Percentiles rank a stretch among this genome's conserved stretches.
phyloP scores from a whole-genome alignment of 2,329 filamentous ascomycete genomes.

The Trichoderma hamatum region DNA sequence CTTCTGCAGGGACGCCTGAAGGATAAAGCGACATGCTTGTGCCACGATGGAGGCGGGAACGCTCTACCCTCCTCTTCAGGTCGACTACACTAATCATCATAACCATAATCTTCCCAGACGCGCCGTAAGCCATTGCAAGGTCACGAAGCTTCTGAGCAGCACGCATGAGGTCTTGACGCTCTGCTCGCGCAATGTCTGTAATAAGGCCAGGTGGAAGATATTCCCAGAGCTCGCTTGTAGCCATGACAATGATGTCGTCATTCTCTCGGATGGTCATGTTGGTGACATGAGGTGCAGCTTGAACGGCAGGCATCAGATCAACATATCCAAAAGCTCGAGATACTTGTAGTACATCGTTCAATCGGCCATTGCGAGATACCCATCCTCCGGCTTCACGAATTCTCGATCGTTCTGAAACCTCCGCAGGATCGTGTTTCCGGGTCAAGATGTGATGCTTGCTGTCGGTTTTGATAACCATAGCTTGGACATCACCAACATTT shows the following conservation, averaged over 20 bases:
- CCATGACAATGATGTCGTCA: constrained; percentile 91
- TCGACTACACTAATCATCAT: constrained; percentile 97
- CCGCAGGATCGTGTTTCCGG: constrained; percentile 89
- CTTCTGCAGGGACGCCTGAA: constrained; percentile 71
- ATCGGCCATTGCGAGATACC: constrained; percentile 89
- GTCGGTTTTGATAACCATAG: constrained; percentile 90
- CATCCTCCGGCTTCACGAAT: constrained; percentile 95
- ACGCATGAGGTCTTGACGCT: constrained; percentile 88
- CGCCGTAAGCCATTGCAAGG: constrained; percentile 92
- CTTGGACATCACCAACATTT: constrained; percentile 93
- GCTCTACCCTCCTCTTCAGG: constrained; percentile 78
- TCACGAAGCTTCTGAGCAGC: constrained; percentile 94
- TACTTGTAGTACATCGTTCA: constrained; percentile 89
- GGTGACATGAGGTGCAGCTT: constrained; percentile 83
- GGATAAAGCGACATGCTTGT: constrained; percentile 86
- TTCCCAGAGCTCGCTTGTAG: constrained; percentile 93
- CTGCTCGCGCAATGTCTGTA: constrained; percentile 85
- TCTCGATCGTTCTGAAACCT: constrained; percentile 78
- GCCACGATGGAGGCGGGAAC: constrained; percentile 71
- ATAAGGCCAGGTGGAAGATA: constrained; percentile 87
- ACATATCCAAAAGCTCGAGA: constrained; percentile 95
- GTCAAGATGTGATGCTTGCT: constrained; percentile 83
- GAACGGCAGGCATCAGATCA: constrained; percentile 87
- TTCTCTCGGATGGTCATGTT: constrained; percentile 80
- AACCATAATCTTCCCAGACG: constrained; percentile 95